Conservation (phyloP, 257 asterid species). For the Primulina huaijiensis region DNA sequence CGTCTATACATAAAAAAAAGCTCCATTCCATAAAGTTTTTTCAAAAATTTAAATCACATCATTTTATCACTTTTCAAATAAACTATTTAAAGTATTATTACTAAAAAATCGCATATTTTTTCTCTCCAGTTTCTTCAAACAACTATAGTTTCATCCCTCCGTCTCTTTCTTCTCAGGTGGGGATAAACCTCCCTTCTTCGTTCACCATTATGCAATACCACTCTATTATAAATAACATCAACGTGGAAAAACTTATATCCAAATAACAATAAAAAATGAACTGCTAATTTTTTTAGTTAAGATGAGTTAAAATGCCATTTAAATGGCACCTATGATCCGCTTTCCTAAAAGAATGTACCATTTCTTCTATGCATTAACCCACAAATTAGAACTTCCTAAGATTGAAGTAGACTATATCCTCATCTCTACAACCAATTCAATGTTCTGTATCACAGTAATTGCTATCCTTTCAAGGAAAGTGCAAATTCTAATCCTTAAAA, state of each 20-base stretch:
- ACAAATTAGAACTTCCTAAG: slow-evolving; percentile 5
- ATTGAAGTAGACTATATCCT: background rate
- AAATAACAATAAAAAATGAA: no score
- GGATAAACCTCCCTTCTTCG: no score
- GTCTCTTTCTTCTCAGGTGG: no score
- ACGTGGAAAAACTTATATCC: no score
- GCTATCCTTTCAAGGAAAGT: background rate
- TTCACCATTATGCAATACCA: no score
- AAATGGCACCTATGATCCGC: no score
- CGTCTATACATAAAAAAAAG: background rate
- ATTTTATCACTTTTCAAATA: background rate
- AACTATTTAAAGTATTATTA: no score
- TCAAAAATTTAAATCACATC: background rate
- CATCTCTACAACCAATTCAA: background rate
- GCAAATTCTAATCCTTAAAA: background rate
- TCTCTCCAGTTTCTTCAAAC: background rate
- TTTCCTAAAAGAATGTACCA: background rate
- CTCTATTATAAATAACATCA: no score
- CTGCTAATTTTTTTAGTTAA: no score
- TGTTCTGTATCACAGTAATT: background rate
- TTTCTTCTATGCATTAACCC: slow-evolving; percentile 1
- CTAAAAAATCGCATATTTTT: background rate
- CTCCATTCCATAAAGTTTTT: background rate
- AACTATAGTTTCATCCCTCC: background rate
- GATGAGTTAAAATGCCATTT: no score